phyloP scores from a whole-genome alignment of 768 basidiomycete species.

The Psilocybe tampanensis region DNA sequence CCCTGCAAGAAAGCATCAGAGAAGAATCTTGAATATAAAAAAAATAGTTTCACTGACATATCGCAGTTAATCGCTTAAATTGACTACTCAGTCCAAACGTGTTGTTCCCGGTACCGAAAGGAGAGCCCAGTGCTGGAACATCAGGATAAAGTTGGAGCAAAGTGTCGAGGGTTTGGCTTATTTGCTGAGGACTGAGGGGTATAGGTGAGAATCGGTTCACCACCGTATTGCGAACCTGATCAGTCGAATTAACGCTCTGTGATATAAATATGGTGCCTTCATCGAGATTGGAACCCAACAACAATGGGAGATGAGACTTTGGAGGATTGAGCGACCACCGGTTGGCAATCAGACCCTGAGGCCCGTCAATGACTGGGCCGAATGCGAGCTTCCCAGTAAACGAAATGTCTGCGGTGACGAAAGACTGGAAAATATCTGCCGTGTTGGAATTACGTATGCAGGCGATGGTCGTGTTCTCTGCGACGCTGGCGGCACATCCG shows the following conservation, averaged over 20 bases:
- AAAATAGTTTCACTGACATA: constrained; percentile 20
- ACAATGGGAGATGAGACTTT: constrained; percentile 35
- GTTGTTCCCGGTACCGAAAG: constrained; percentile 42
- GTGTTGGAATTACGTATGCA: constrained; percentile 21
- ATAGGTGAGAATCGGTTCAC: background rate
- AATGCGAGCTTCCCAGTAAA: background rate
- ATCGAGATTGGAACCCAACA: constrained; percentile 42
- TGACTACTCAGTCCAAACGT: constrained; percentile 36
- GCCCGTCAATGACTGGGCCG: constrained; percentile 37
- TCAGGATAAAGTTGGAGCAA: constrained; percentile 40
- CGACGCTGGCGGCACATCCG: constrained; percentile 19
- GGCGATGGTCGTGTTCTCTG: constrained; percentile 26
- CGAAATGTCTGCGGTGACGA: background rate
- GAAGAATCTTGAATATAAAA: background rate
- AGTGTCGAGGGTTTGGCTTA: constrained; percentile 25
- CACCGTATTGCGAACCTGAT: background rate
- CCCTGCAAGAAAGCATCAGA: constrained; percentile 1
- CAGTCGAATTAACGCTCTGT: background rate
- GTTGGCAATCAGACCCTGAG: constrained; percentile 35
- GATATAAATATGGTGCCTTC: constrained; percentile 31
- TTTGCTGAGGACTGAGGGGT: constrained; percentile 3
- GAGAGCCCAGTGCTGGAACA: constrained; percentile 40
- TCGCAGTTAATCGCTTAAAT: constrained; percentile 29
- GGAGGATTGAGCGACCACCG: constrained; percentile 31
- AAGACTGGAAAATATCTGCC: background rate